Evolutionary conservation across 2,329 filamentous ascomycete genomes (phyloP).

Genomic region (Neofusicoccum ribis): DNA sequence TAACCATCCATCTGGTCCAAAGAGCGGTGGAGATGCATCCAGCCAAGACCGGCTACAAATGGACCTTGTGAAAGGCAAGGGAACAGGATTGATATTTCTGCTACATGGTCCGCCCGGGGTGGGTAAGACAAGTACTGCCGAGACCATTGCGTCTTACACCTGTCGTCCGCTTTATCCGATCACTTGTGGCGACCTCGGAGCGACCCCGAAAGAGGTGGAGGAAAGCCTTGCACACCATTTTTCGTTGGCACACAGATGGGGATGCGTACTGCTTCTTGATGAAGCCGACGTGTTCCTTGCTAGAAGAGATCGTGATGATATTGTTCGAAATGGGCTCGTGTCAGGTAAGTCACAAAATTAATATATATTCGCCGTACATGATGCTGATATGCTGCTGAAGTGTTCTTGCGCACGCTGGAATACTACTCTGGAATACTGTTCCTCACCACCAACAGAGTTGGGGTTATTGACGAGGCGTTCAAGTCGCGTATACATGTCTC

Average conservation of each 20-base stretch:
- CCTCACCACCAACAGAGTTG: conserved; percentile 36
- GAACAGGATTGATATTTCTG: neutral
- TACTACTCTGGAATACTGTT: conserved; percentile 31
- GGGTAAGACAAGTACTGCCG: neutral
- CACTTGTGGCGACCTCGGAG: conserved; percentile 19
- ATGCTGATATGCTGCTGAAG: conserved; percentile 3
- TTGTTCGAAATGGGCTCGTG: conserved; percentile 35
- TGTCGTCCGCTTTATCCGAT: neutral
- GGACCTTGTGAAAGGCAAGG: neutral
- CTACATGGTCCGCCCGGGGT: neutral
- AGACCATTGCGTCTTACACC: conserved; percentile 4
- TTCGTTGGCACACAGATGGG: conserved; percentile 15
- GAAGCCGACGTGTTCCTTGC: conserved; percentile 55
- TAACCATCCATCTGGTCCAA: conserved; percentile 22
- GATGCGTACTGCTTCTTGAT: conserved; percentile 14
- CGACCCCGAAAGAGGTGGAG: conserved; percentile 22
- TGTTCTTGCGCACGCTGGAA: conserved; percentile 11
- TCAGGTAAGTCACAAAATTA: neutral
- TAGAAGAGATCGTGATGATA: conserved; percentile 47
- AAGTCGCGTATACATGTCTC: conserved; percentile 11
- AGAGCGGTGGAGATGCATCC: neutral
- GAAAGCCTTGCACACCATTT: conserved; percentile 20
- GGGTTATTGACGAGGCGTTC: conserved; percentile 27
- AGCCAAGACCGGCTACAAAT: neutral
- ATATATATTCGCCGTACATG: neutral